Evolutionary conservation across 768 basidiomycete genomes (phyloP).

Genomic region (Heimioporus sp.): DNA sequence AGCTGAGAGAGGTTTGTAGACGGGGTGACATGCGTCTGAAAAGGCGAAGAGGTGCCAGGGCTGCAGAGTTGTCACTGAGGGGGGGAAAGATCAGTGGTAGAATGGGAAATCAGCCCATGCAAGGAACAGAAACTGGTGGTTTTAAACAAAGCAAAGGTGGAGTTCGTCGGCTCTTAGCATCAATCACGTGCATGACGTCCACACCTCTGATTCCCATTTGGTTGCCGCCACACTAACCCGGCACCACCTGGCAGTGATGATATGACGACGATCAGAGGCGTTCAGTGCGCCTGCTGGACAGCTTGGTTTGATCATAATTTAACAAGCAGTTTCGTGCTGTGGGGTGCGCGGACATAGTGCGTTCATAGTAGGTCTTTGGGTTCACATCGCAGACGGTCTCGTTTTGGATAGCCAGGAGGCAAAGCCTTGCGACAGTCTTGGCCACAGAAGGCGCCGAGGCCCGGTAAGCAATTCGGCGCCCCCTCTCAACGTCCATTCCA

Average conservation of each 20-base stretch:
- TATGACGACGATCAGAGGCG: background rate
- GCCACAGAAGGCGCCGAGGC: no score
- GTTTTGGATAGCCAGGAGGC: no score
- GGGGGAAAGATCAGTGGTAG: background rate
- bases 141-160: slow-evolving; percentile 4
- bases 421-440: no score
- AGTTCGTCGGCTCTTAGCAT: slow-evolving; percentile 7
- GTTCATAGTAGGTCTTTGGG: background rate
- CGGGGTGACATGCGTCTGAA: slow-evolving; percentile 21
- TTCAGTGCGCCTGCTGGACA: background rate
- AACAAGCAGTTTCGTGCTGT: background rate
- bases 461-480: no score
- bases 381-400: no score
- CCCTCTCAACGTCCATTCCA: no score
- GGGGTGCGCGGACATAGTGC: background rate
- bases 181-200: slow-evolving; percentile 15
- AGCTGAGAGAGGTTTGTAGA: background rate
- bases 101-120: slow-evolving; percentile 17
- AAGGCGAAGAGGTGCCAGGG: slow-evolving; percentile 21
- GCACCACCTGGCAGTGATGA: slow-evolving; percentile 2
- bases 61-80: background rate
- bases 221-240: background rate
- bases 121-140: background rate
- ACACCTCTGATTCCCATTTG: background rate
- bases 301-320: background rate